Evolutionary conservation across 345 rosid genomes (phyloP), one percentile per base, ranked within the genome.

Genomic region (Atalantia buxifolia): DNA sequence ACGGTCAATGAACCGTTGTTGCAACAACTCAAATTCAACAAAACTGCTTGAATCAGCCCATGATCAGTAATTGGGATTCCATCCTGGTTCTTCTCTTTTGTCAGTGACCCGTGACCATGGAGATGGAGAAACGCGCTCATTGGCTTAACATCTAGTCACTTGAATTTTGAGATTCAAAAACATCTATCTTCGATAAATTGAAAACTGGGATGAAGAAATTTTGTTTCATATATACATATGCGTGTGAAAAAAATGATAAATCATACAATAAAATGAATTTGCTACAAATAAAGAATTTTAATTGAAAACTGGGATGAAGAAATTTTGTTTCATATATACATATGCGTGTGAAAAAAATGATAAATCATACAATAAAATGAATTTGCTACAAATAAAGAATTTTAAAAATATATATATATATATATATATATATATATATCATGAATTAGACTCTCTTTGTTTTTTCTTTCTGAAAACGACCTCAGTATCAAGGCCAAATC

Each of bases 401-500:
- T n/a, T n/a, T n/a, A n/a, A n/a, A n/a, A n/a, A n/a, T n/a, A n/a
- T n/a, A n/a, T n/a, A n/a, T n/a, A n/a, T n/a, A n/a, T n/a, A n/a
- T n/a, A n/a, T n/a, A n/a, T n/a, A n/a, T n/a, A n/a, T n/a, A n/a
- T n/a, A n/a, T n/a, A n/a, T n/a, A n/a, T n/a, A n/a, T n/a, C n/a
- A 21, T 24, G 27, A 40, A 55, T 62, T 14, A 71, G 60, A 13
- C 50, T 2, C 42, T 7, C n/a, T n/a, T n/a, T n/a, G n/a, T 31
- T 13, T 14, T 66, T 50, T 76, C 72, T 85, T 83, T 40, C 74
- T 81, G 2, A 85, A 83, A 53, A 83, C 79, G 0, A 83, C 81
- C 61, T 85, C 86, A 9, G 88, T 85, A 62, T 85, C 88, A 2
- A 85, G 83, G 30, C 88, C 86, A 67, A 85, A 85, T 27, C 86